Evolutionary conservation across 2,329 filamentous ascomycete genomes (phyloP).

Genomic region (Cercospora berteroae): DNA sequence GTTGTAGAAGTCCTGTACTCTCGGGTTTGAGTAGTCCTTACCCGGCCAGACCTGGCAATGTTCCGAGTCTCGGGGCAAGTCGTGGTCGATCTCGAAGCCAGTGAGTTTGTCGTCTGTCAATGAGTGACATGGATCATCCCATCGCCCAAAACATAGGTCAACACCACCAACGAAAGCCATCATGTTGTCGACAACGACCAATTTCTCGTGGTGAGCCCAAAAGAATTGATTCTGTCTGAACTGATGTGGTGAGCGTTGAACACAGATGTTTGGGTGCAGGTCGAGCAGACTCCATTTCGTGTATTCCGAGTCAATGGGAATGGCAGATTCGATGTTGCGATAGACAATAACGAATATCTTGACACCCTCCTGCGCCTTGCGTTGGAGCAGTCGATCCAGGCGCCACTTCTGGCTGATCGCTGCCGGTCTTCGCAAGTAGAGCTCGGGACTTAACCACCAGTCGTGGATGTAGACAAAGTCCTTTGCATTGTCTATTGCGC

Average conservation of each 20-base stretch:
- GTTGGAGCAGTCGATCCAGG: slow-evolving; percentile 85
- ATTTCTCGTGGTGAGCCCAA: slow-evolving; percentile 97
- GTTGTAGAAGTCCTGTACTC: slow-evolving; percentile 91
- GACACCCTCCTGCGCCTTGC: slow-evolving; percentile 89
- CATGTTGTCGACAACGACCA: slow-evolving; percentile 95
- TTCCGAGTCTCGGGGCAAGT: slow-evolving; percentile 80
- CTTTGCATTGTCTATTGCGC: slow-evolving; percentile 93
- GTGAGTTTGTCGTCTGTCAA: slow-evolving; percentile 92
- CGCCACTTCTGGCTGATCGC: slow-evolving; percentile 98
- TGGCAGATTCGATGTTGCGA: slow-evolving; percentile 92
- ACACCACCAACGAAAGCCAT: slow-evolving; percentile 94
- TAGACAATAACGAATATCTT: slow-evolving; percentile 98
- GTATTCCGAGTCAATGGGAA: slow-evolving; percentile 97
- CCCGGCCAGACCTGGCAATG: slow-evolving; percentile 95
- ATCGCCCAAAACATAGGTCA: slow-evolving; percentile 93
- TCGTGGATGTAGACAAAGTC: slow-evolving; percentile 99
- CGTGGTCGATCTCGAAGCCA: slow-evolving; percentile 75
- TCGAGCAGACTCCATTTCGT: slow-evolving; percentile 96
- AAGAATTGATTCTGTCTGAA: slow-evolving; percentile 99
- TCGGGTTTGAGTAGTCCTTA: slow-evolving; percentile 96
- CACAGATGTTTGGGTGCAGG: slow-evolving; percentile 92
- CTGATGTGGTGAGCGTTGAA: slow-evolving; percentile 94
- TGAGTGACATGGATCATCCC: slow-evolving; percentile 92
- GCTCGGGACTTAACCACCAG: slow-evolving; percentile 96
- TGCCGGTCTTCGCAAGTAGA: slow-evolving; percentile 90